A percentile compares a stretch with the other conserved stretches of the same genome.
Conservation (phyloP, 192 early-diverging fungal genomes). For the Coemansia sp. region DNA sequence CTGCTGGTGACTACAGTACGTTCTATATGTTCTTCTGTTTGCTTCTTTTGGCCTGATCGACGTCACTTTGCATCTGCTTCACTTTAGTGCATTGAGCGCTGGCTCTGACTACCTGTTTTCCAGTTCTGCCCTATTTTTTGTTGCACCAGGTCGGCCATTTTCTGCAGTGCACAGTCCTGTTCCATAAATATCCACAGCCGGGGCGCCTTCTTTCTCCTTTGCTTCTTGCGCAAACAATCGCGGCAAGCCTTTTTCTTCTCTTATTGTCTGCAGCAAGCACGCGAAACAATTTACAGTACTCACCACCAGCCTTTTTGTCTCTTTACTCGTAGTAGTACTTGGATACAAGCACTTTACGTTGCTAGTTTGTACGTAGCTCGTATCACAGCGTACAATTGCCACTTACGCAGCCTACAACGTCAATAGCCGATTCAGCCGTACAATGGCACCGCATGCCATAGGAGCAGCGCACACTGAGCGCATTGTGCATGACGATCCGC, state of each 20-base stretch:
- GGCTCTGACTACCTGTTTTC: not conserved
- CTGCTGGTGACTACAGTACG: not conserved
- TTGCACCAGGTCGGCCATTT: not conserved
- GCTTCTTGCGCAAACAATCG: not conserved
- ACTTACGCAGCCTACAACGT: not conserved
- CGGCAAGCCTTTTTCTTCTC: not conserved
- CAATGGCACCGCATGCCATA: conserved; percentile 1
- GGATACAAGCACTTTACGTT: not conserved
- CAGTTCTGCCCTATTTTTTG: not conserved
- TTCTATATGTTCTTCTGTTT: not conserved
- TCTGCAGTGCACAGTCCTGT: not conserved
- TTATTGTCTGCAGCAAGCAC: not conserved
- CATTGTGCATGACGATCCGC: conserved; percentile 38
- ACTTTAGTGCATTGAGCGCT: not conserved
- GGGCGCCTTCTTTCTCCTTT: not conserved
- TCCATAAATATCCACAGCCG: not conserved
- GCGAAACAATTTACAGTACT: not conserved
- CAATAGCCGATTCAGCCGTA: not conserved
- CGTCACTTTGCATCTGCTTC: not conserved
- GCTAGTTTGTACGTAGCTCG: not conserved
- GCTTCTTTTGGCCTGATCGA: not conserved
- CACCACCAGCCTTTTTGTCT: not conserved
- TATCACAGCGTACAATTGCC: not conserved
- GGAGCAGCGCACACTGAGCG: conserved; percentile 6
- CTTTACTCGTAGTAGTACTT: not conserved